Conservation (phyloP, 2,329 filamentous ascomycete species). For the Didymella glomerata region DNA sequence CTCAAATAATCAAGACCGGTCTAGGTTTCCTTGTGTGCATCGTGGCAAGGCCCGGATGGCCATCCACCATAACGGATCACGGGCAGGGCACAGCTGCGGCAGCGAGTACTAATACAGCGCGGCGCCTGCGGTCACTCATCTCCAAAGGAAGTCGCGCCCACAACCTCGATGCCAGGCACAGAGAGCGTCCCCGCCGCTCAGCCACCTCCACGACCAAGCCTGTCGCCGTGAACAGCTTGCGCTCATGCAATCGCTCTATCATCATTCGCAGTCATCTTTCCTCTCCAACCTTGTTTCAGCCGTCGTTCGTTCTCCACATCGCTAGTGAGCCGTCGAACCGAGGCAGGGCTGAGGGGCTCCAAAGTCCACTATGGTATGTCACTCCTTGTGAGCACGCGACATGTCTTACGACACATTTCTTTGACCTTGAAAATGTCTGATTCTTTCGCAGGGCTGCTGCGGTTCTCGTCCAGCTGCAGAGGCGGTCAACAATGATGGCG, state of each 20-base stretch:
- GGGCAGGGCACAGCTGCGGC: slow-evolving; percentile 16
- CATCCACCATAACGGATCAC: slow-evolving; percentile 14
- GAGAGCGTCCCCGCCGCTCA: slow-evolving; percentile 15
- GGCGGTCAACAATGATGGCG: slow-evolving; percentile 7
- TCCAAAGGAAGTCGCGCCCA: slow-evolving; percentile 16
- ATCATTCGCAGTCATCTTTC: slow-evolving; percentile 8
- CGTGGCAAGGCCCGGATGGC: slow-evolving; percentile 21
- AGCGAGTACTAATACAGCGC: slow-evolving; percentile 15
- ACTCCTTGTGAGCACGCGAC: slow-evolving; percentile 10
- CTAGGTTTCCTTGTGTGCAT: slow-evolving; percentile 20
- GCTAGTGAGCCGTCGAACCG: slow-evolving; percentile 10
- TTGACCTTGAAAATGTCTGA: slow-evolving; percentile 1
- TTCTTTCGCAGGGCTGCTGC: slow-evolving; percentile 26
- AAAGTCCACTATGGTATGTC: slow-evolving; percentile 21
- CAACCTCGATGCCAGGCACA: slow-evolving; percentile 6
- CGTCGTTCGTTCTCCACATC: slow-evolving; percentile 12
- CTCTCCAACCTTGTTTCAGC: neutral
- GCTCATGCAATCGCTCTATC: slow-evolving; percentile 19
- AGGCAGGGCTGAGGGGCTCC: slow-evolving; percentile 15
- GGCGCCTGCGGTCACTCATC: slow-evolving; percentile 12
- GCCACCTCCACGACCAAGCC: slow-evolving; percentile 6
- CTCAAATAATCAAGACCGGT: slow-evolving; percentile 20
- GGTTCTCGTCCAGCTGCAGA: slow-evolving; percentile 16
- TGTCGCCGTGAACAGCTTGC: slow-evolving; percentile 10
- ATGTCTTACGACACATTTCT: neutral